phyloP scores from a whole-genome alignment of 2,329 filamentous ascomycete genomes.

The Sporothrix sp. region DNA sequence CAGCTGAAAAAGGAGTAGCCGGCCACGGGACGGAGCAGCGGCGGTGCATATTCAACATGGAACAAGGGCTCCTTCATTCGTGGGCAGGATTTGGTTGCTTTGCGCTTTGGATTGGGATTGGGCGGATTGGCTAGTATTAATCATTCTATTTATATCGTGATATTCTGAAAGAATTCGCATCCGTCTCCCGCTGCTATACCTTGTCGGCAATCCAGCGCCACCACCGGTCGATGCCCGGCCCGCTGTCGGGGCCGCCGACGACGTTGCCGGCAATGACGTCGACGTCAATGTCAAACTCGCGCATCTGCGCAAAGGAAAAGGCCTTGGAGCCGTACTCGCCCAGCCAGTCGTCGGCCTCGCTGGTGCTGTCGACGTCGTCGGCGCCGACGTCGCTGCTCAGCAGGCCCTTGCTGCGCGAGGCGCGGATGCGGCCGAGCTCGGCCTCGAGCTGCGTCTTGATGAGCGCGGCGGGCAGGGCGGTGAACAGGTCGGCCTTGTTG shows the following conservation, averaged over 20 bases:
- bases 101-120: too few species aligned
- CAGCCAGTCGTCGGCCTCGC: conserved; percentile 75
- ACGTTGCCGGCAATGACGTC: conserved; percentile 70
- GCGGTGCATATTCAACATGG: conserved; percentile 8
- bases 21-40: too few species aligned
- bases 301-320: conserved; percentile 74
- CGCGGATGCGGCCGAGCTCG: conserved; percentile 70
- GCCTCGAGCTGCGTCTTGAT: conserved; percentile 67
- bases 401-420: conserved; percentile 68
- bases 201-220: conserved; percentile 81
- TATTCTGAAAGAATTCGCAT: too few species aligned
- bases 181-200: too few species aligned
- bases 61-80: too few species aligned
- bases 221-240: conserved; percentile 70
- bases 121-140: too few species aligned
- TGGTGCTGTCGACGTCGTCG: conserved; percentile 38
- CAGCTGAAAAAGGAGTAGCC: conserved; percentile 30
- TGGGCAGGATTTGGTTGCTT: too few species aligned
- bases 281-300: conserved; percentile 71
- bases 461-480: conserved; percentile 68
- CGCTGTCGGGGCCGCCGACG: conserved; percentile 46
- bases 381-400: conserved; percentile 69
- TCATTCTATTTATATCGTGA: too few species aligned
- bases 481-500: conserved; percentile 95
- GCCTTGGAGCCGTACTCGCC: conserved; percentile 68